phyloP scores from a whole-genome alignment of 2,329 filamentous ascomycete genomes.

The Diaporthe amygdali region DNA sequence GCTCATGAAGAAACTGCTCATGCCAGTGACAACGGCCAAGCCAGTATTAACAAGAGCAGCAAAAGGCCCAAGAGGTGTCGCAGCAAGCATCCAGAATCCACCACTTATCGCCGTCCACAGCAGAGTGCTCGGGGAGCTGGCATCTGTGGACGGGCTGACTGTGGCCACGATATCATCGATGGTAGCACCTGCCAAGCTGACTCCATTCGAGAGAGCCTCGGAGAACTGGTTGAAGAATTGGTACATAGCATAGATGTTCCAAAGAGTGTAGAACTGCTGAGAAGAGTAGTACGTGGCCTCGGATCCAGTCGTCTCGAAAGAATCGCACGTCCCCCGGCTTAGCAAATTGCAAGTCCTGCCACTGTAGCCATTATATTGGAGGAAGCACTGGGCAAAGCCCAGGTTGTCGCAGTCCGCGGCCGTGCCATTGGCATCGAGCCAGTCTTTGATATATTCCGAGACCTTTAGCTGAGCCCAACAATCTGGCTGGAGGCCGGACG shows the following conservation, averaged over 20 bases:
- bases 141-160: slow-evolving; percentile 28
- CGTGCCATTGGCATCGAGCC: slow-evolving; percentile 32
- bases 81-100: slow-evolving; percentile 9
- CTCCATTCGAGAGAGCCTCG: slow-evolving; percentile 31
- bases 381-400: slow-evolving; percentile 34
- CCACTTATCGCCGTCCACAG: neutral
- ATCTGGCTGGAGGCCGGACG: slow-evolving; percentile 29
- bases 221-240: slow-evolving; percentile 37
- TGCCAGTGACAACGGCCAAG: slow-evolving; percentile 2
- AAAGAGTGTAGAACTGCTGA: slow-evolving; percentile 35
- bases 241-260: slow-evolving; percentile 35
- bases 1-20: slow-evolving; percentile 29
- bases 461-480: slow-evolving; percentile 31
- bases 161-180: slow-evolving; percentile 33
- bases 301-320: slow-evolving; percentile 24
- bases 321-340: slow-evolving; percentile 31
- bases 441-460: slow-evolving; percentile 31
- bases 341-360: slow-evolving; percentile 33
- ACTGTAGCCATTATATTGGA: slow-evolving; percentile 33
- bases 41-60: neutral
- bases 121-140: slow-evolving; percentile 19
- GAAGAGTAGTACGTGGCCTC: slow-evolving; percentile 27
- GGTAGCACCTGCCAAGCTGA: slow-evolving; percentile 32
- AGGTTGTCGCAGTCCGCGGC: slow-evolving; percentile 31
- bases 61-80: neutral